A percentile compares a stretch with the other conserved stretches of the same genome.
These are phyloP conservation scores for Lithocarpus polystachyus DNA, from an alignment of 306 rosid genomes.

Conservation along the genomic window DNA sequence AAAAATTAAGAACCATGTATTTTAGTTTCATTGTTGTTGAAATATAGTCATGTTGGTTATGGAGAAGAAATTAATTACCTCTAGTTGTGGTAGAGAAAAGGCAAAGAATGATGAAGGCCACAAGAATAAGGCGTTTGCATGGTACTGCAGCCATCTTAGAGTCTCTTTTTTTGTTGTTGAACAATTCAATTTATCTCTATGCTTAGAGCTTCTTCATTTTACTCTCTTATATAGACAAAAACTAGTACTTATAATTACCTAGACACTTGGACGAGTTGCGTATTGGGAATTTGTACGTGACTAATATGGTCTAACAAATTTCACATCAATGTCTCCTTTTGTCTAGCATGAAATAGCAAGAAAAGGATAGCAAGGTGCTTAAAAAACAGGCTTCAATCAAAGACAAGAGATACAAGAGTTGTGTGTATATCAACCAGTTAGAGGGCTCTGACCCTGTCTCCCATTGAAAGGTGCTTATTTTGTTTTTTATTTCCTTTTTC, in stretches of 20 bases:
- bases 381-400: background rate
- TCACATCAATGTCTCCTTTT: slow-evolving; percentile 62
- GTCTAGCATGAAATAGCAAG: slow-evolving; percentile 35
- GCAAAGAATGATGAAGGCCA: slow-evolving; percentile 52
- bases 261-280: slow-evolving; percentile 20
- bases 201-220: slow-evolving; percentile 7
- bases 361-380: slow-evolving; percentile 17
- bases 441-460: background rate
- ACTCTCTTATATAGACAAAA: slow-evolving; percentile 35
- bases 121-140: slow-evolving; percentile 41
- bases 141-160: slow-evolving; percentile 32
- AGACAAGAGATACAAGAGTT: background rate
- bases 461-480: slow-evolving; percentile 1
- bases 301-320: slow-evolving; percentile 39
- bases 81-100: slow-evolving; percentile 45
- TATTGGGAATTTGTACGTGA: slow-evolving; percentile 33
- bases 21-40: background rate
- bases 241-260: slow-evolving; percentile 11
- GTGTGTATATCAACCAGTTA: background rate
- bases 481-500: background rate
- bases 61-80: slow-evolving; percentile 36
- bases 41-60: background rate
- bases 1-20: background rate
- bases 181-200: background rate
- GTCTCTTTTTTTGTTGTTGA: background rate